Base-by-base conservation (phyloP, 345 rosid species). In the Arabis hirsuta region DNA sequence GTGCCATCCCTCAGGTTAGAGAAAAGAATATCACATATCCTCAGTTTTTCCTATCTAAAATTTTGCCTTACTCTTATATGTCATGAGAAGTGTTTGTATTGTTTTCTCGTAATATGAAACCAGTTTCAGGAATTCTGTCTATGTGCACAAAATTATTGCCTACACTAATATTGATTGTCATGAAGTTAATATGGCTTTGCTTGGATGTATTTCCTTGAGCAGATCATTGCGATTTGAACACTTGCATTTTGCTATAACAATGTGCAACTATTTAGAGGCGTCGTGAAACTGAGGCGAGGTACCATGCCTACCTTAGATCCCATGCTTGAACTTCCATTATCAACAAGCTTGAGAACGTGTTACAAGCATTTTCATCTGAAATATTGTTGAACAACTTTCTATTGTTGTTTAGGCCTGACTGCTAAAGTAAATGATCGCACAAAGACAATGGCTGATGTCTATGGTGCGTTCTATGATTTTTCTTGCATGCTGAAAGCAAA, bases 141-240 rank as follows among this genome's bases (percentile, higher is more conserved):
- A 13, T 0, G 32, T 55, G 12, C 70, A 36, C 47, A 36, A 53
- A 55, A 26, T 22, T 11, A 64, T 46, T 34, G 7, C 52, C 39
- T 73, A 20, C 53, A 41, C 20, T 19, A 52, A 24, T 44, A 68
- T 61, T 27, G 7, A 16, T 7, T 53, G 16, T 29, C 59, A 39
- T 72, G 51, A 26, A 65, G 34, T 54, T 27, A 31, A 69, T 38
- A 52, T 63, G 2, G 7, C 20, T 77, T 80, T 76, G 65, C 32
- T 72, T 62, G 66, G 60, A n/a, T 69, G 41, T 81, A 58, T 74
- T 65, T 70, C 46, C 66, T 44, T 74, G 80, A 66, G 65, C 75
- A 96, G 99, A 79, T 88, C 78, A 92, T 92, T 97, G 97, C 96
- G 45, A 90, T 92, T 76, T 98, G 98, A 79, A 96, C 99, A 29